A percentile compares a stretch with the other conserved stretches of the same genome.
These are phyloP conservation scores for Cephaloascus fragrans DNA, from an alignment of 805 yeast species.

Conservation along the genomic window DNA sequence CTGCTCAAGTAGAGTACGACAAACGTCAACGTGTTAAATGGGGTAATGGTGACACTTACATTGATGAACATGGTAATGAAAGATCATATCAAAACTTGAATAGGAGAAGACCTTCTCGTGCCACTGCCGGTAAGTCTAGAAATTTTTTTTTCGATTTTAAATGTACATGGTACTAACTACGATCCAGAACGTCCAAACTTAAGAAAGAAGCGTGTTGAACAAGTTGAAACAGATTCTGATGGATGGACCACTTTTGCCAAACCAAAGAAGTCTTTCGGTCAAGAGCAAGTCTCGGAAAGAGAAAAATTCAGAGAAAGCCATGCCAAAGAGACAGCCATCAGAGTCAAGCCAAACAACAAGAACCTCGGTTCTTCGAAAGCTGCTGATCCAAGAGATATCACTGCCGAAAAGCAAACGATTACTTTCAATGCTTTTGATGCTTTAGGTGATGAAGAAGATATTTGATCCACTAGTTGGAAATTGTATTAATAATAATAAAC, in stretches of 20 bases:
- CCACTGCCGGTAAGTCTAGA: slow-evolving; percentile 15
- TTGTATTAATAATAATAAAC: no score
- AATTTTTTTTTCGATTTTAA: background rate
- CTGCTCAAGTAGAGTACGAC: slow-evolving; percentile 18
- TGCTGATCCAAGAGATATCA: slow-evolving; percentile 61
- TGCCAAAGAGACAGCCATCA: slow-evolving; percentile 36
- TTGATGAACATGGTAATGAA: slow-evolving; percentile 34
- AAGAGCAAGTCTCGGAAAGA: slow-evolving; percentile 38
- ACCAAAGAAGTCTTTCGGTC: slow-evolving; percentile 37
- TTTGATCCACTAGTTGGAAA: no score
- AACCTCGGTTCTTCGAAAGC: slow-evolving; percentile 68
- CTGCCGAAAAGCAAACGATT: slow-evolving; percentile 55
- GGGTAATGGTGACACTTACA: slow-evolving; percentile 33
- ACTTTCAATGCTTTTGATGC: slow-evolving; percentile 80
- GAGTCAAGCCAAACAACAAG: slow-evolving; percentile 62
- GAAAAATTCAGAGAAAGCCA: slow-evolving; percentile 33
- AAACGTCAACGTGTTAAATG: slow-evolving; percentile 16
- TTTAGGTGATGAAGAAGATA: slow-evolving; percentile 50
- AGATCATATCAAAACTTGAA: slow-evolving; percentile 35
- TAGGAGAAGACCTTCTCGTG: slow-evolving; percentile 57
- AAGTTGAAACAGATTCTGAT: slow-evolving; percentile 57
- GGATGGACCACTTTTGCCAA: slow-evolving; percentile 70
- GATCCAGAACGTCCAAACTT: slow-evolving; percentile 32
- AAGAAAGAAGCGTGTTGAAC: slow-evolving; percentile 43
- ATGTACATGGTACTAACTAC: slow-evolving; percentile 20